Evolutionary conservation across 306 rosid genomes (phyloP).

Genomic region (Quercus variabilis): DNA sequence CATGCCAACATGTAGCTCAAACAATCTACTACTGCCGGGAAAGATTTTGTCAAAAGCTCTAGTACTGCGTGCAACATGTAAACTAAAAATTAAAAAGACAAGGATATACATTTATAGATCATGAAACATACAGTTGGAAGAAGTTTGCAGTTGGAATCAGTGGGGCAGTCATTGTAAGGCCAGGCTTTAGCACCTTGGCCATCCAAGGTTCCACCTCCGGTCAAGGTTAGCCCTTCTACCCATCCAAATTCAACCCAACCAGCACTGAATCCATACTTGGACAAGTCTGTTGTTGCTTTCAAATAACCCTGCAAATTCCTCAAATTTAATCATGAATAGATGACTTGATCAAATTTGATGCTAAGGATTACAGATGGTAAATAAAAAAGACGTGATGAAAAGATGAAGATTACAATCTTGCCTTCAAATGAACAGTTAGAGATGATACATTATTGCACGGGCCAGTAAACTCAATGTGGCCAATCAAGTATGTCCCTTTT

Average conservation of each 20-base stretch:
- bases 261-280: slow-evolving; percentile 29
- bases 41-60: background rate
- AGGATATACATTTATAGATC: background rate
- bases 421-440: slow-evolving; percentile 36
- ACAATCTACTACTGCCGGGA: background rate
- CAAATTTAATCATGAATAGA: background rate
- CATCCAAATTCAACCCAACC: slow-evolving; percentile 41
- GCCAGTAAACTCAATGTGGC: slow-evolving; percentile 37
- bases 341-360: background rate
- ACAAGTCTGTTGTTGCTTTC: slow-evolving; percentile 46
- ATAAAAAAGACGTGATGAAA: background rate
- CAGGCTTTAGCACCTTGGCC: slow-evolving; percentile 52
- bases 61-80: background rate
- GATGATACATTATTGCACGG: slow-evolving; percentile 40
- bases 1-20: background rate
- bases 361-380: background rate
- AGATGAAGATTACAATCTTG: slow-evolving; percentile 15
- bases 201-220: slow-evolving; percentile 51
- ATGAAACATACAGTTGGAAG: slow-evolving; percentile 42
- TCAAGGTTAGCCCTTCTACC: slow-evolving; percentile 39
- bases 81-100: background rate
- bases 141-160: slow-evolving; percentile 38
- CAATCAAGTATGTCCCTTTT: slow-evolving; percentile 39
- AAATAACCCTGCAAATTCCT: slow-evolving; percentile 37
- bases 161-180: slow-evolving; percentile 43